These are phyloP conservation scores for Puccinia triticina DNA, from an alignment of 1,284 basidiomycete genomes.

Conservation along the genomic window DNA sequence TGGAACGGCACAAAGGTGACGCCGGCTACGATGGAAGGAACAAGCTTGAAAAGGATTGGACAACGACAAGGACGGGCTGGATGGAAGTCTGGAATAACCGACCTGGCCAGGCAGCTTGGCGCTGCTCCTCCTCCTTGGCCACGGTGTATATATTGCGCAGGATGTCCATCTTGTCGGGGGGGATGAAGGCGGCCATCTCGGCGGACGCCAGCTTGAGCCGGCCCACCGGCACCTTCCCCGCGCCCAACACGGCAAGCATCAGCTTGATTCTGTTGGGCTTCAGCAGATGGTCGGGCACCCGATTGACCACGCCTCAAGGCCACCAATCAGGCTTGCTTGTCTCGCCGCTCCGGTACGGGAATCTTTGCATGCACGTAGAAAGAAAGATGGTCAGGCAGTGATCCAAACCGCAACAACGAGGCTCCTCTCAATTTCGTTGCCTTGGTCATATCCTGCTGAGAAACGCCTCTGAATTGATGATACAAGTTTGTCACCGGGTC, in stretches of 20 bases:
- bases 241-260: conserved; percentile 63
- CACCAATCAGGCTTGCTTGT: conserved; percentile 65
- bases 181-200: conserved; percentile 63
- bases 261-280: conserved; percentile 62
- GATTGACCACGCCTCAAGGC: conserved; percentile 64
- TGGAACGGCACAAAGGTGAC: conserved; percentile 35
- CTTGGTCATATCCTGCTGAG: background rate
- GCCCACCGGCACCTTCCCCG: conserved; percentile 60
- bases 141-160: conserved; percentile 64
- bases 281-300: conserved; percentile 65
- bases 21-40: conserved; percentile 5
- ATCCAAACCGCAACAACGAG: too few relatives aligned
- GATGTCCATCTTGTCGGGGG: conserved; percentile 62
- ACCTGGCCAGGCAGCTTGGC: conserved; percentile 37
- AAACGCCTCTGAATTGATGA: background rate
- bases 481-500: background rate
- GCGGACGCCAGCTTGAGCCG: conserved; percentile 64
- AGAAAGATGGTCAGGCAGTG: too few relatives aligned
- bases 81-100: background rate
- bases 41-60: too few relatives aligned
- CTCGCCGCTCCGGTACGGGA: too few relatives aligned
- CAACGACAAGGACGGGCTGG: too few relatives aligned
- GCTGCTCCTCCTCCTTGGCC: conserved; percentile 61
- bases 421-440: too few relatives aligned
- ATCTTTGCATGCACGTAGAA: too few relatives aligned